phyloP scores from a whole-genome alignment of 1,139 yeast species.

The Nakaseomyces delphensis region DNA sequence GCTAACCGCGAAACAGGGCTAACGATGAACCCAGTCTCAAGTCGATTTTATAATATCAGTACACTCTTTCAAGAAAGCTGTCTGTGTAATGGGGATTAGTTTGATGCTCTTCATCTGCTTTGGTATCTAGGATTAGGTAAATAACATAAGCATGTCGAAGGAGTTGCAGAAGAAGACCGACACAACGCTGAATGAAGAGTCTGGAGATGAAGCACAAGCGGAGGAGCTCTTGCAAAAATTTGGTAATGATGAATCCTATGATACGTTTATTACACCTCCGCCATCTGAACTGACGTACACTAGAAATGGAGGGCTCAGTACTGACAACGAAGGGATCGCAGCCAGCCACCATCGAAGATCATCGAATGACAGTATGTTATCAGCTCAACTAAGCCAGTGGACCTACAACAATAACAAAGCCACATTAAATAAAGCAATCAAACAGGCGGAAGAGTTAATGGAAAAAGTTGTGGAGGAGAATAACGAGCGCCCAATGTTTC shows the following conservation, averaged over 20 bases:
- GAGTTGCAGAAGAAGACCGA: background rate
- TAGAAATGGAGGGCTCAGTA: conserved; percentile 4
- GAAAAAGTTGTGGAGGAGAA: conserved; percentile 23
- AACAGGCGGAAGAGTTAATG: conserved; percentile 18
- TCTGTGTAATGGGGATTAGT: no score
- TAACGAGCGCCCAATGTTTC: conserved; percentile 23
- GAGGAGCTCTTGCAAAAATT: conserved; percentile 5
- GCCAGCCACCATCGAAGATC: conserved; percentile 4
- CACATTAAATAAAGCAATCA: conserved; percentile 20
- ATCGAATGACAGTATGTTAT: conserved; percentile 19
- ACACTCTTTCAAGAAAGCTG: no score
- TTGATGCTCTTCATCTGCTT: background rate
- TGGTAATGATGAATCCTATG: conserved; percentile 8
- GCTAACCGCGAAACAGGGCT: no score
- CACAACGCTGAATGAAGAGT: background rate
- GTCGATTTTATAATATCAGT: no score
- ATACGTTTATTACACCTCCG: conserved; percentile 3
- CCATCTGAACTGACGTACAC: conserved; percentile 3
- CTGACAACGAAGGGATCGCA: background rate
- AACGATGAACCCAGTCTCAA: no score
- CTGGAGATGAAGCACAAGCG: conserved; percentile 6
- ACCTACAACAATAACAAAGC: conserved; percentile 27
- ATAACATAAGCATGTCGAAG: background rate
- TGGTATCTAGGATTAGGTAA: no score
- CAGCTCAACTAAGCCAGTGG: conserved; percentile 30